A percentile compares a stretch with the other conserved stretches of the same genome.
phyloP scores from a whole-genome alignment of 202 grass and related monocot genomes.

The Brachypodium distachyon region DNA sequence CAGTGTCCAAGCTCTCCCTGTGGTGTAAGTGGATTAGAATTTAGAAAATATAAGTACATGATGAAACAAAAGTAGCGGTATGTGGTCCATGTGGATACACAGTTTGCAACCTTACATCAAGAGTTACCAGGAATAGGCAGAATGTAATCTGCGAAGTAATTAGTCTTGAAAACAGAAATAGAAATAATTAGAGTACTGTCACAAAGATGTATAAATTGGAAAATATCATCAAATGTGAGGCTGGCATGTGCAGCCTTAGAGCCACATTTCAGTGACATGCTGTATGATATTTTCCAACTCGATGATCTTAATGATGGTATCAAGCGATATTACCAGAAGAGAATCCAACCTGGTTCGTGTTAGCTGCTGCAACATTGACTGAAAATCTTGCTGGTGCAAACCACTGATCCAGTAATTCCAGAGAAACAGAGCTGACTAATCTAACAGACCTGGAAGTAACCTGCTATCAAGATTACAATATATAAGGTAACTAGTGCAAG shows the following conservation, averaged over 20 bases:
- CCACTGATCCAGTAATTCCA: conserved; percentile 57
- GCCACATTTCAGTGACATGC: neutral
- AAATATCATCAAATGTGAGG: neutral
- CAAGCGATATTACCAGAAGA: neutral
- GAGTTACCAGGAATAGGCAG: neutral
- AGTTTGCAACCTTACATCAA: neutral
- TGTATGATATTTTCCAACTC: neutral
- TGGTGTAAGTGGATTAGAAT: neutral
- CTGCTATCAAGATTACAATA: conserved; percentile 18
- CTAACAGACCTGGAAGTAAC: conserved; percentile 51
- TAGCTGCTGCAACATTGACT: conserved; percentile 66
- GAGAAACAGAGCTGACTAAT: conserved; percentile 52
- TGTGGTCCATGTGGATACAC: neutral
- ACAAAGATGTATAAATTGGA: neutral
- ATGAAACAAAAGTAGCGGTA: neutral
- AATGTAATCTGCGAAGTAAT: neutral
- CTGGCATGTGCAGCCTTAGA: neutral
- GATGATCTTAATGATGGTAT: neutral
- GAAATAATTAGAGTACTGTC: neutral
- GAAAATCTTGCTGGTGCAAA: conserved; percentile 51
- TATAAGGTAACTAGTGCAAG: neutral
- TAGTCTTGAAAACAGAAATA: neutral
- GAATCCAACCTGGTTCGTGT: conserved; percentile 41
- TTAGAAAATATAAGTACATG: neutral
- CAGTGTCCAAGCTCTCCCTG: neutral